Percentiles rank a stretch among this genome's conserved stretches.
phyloP scores from a whole-genome alignment of 148 eudicot species.

The Fagopyrum tataricum region DNA sequence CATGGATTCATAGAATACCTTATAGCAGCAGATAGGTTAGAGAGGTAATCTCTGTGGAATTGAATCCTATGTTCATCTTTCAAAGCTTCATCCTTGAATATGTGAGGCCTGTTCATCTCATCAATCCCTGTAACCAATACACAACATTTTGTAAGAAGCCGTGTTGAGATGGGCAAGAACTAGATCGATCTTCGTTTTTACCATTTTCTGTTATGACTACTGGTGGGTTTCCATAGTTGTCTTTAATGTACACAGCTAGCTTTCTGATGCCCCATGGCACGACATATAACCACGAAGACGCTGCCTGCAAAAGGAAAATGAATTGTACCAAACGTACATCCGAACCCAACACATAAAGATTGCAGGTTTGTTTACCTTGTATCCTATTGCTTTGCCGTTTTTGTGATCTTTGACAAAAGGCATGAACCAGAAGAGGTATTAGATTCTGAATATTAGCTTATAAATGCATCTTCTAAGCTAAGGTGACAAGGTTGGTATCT shows the following conservation, averaged over 20 bases:
- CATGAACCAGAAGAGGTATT: background rate
- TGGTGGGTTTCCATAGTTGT: conserved; percentile 66
- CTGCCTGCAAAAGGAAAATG: conserved; percentile 39
- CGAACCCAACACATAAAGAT: no score
- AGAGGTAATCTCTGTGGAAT: conserved; percentile 82
- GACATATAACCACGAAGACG: conserved; percentile 75
- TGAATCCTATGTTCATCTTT: conserved; percentile 72
- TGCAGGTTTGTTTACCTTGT: conserved; percentile 30
- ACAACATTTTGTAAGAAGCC: background rate
- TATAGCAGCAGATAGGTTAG: conserved; percentile 86
- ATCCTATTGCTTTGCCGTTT: conserved; percentile 72
- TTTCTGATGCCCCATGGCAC: conserved; percentile 95
- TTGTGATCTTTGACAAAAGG: conserved; percentile 43
- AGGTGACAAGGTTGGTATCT: conserved; percentile 21
- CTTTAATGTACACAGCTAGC: conserved; percentile 46
- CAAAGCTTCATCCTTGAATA: conserved; percentile 46
- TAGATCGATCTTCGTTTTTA: conserved; percentile 14
- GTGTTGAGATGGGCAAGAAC: background rate
- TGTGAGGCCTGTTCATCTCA: conserved; percentile 41
- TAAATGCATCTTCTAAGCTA: background rate
- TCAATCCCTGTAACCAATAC: conserved; percentile 56
- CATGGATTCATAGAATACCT: conserved; percentile 28
- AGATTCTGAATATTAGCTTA: background rate
- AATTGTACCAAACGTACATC: background rate
- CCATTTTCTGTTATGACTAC: conserved; percentile 86